A percentile compares a stretch with the other conserved stretches of the same genome.
Conservation (phyloP, 2,329 filamentous ascomycete species). For the Xylaria sp. region DNA sequence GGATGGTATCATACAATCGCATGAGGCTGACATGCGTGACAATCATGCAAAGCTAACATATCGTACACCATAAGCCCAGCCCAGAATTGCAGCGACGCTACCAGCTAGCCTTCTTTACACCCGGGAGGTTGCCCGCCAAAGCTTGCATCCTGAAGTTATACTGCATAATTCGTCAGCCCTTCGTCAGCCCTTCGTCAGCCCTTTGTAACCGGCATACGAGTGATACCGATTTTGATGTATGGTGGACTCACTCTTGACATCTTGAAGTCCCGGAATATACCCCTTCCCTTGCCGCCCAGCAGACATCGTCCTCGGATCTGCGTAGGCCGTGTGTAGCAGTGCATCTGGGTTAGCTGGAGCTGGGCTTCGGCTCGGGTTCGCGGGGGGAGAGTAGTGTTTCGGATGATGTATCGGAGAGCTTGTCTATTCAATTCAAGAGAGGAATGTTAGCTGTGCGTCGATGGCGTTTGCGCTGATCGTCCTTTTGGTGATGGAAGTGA, state of each 20-base stretch:
- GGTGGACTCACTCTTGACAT: constrained; percentile 55
- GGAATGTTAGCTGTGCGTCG: constrained; percentile 20
- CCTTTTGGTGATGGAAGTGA: background rate
- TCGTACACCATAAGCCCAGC: constrained; percentile 37
- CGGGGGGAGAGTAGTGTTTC: constrained; percentile 86
- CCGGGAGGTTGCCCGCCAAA: constrained; percentile 83
- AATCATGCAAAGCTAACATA: constrained; percentile 32
- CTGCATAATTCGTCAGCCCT: constrained; percentile 60
- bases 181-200: constrained; percentile 47
- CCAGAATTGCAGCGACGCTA: constrained; percentile 58
- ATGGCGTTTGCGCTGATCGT: constrained; percentile 17
- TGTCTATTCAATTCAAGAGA: constrained; percentile 68
- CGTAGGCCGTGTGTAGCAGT: constrained; percentile 91
- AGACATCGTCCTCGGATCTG: constrained; percentile 96
- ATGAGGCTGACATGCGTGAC: constrained; percentile 7
- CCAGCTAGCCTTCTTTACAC: constrained; percentile 97
- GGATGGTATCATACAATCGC: constrained; percentile 36
- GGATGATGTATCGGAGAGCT: constrained; percentile 91
- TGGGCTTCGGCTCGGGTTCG: constrained; percentile 90
- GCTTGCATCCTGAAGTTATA: constrained; percentile 94
- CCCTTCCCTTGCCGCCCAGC: constrained; percentile 86
- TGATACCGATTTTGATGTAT: background rate
- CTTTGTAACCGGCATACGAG: background rate
- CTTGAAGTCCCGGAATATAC: constrained; percentile 93
- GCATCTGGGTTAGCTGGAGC: constrained; percentile 93